Evolutionary conservation across 225 moss, liverwort and hornwort genomes (phyloP), one percentile per base, ranked within the genome.

Genomic region (Antitrichia curtipendula): DNA sequence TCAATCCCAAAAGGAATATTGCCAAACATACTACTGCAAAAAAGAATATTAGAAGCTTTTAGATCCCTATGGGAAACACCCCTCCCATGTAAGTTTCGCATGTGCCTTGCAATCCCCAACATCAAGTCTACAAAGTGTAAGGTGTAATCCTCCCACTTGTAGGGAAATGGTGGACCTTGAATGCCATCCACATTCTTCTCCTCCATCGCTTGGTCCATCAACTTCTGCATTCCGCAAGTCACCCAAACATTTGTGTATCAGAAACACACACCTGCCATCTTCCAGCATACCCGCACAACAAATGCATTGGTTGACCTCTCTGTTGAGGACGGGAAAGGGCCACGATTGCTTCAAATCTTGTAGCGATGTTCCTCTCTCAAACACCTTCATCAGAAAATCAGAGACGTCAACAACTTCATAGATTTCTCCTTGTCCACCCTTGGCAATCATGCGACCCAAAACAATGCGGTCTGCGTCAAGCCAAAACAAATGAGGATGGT

Each of bases 401-500:
- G 68, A 7, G 7, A 4, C 0, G 12, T 8, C 40, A 8, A 23
- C 69, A 23, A 69, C 4, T 69, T 69, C 69, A 8, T 38, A 68
- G 38, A 68, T 40, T 68, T 68, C 7, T 4, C 13, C 68, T 40
- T 68, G 38, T 38, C 68, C 68, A 22, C 68, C 68, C 68, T 38
- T 23, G 1, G 68, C 68, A 68, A 68, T 68, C 38, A 23, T 68
- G 4, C 38, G 38, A 68, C 13, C 68, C 68, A 68, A 68, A 68
- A 2, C 23, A n/a, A 21, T n/a, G 12, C 1, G 0, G 2, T 0
- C 2, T 7, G 21, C 7, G 12, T 29, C 5, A 32, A 0, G 2
- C 7, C 0, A 0, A 32, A 74, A 74, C 12, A 74, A 32, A 12
- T 0, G 0, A 20, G 32, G 12, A 50, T 74, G 13, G 12, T 32